Base-by-base conservation (phyloP, 805 yeast genomes). In the Torulaspora franciscae region DNA sequence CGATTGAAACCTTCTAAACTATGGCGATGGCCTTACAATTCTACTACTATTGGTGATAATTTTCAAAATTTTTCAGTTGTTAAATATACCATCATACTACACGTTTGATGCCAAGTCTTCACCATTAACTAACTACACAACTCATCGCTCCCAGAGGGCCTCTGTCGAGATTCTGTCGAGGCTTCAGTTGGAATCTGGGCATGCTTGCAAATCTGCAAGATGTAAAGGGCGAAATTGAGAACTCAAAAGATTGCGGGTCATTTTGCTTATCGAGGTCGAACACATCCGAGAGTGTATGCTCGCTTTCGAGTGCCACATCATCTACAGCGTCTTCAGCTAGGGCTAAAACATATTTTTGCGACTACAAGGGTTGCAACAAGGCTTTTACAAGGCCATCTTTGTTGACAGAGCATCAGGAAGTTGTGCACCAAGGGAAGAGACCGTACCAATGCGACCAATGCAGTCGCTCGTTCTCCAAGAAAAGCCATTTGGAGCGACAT, bases 401-500 rank as follows among this genome's bases (percentile, higher is more conserved):
- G 8, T 69, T 93, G 40, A 85, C 82, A 28, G 96, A 87, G 56
- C 99, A 93, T 58, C 72, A 75, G 49, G 70, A 91, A 32, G 65
- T 85, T 7, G 56, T 55, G 0, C 99, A 93, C 57, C 75, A 85
- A 2, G 85, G 86, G 48, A 80, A 82, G 32, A 70, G 93, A 42
- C 95, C 95, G 0, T 91, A 80, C 59, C 57, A 57, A 36, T 93
- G 99, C 60, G 61, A 65, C 2, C 69, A 64, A 3, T 93, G 99
- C 64, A 70, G 66, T 1, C 77, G 77, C 49, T 62, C 82, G 0
- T 93, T 88, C 58, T 70, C 79, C 13, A 73, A 96, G 42, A 84
- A 82, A 50, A 79, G 85, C n/a, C 97, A 91, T 67, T 67, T 91
- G 33, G 76, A 79, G 40, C 76, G 87, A 23, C 99, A 93, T 61